Percentiles rank a stretch among this genome's conserved stretches.
These are phyloP conservation scores for Mortierella polycephala DNA, from an alignment of 371 early-diverging fungal species.

Conservation along the genomic window DNA sequence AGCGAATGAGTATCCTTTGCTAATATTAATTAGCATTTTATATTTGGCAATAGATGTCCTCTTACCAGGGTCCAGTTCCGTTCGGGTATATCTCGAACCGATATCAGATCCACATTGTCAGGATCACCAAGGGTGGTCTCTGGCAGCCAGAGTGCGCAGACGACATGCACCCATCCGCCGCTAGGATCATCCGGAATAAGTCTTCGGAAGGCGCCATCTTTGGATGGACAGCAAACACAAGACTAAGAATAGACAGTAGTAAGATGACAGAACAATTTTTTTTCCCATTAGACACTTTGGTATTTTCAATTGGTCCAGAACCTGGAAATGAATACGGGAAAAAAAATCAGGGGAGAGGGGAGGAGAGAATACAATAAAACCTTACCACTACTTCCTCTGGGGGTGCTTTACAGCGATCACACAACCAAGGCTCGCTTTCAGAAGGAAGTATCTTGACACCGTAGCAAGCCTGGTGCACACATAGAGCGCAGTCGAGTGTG, in stretches of 20 bases:
- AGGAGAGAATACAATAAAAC: not conserved
- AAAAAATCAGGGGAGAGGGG: constrained; percentile 2
- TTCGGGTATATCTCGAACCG: constrained; percentile 53
- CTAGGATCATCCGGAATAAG: constrained; percentile 47
- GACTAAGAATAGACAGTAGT: constrained; percentile 45
- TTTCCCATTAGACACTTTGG: constrained; percentile 18
- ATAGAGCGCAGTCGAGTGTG: constrained; percentile 60
- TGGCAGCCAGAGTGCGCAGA: constrained; percentile 62
- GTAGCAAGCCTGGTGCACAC: constrained; percentile 62
- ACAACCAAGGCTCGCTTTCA: constrained; percentile 59
- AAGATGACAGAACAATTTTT: constrained; percentile 4
- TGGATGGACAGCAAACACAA: constrained; percentile 62
- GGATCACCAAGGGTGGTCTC: constrained; percentile 56
- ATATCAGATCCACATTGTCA: constrained; percentile 47
- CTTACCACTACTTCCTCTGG: constrained; percentile 58
- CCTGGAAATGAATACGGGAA: not conserved
- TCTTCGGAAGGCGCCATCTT: constrained; percentile 61
- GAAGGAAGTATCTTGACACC: constrained; percentile 55
- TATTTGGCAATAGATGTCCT: not conserved
- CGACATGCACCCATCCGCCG: constrained; percentile 60
- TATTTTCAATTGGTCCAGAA: constrained; percentile 7
- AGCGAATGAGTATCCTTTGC: not conserved
- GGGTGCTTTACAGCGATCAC: constrained; percentile 58
- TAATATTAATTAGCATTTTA: not conserved
- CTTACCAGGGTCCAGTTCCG: constrained; percentile 58